phyloP scores from a whole-genome alignment of 805 yeast genomes.

The Hanseniaspora jakobsenii region DNA sequence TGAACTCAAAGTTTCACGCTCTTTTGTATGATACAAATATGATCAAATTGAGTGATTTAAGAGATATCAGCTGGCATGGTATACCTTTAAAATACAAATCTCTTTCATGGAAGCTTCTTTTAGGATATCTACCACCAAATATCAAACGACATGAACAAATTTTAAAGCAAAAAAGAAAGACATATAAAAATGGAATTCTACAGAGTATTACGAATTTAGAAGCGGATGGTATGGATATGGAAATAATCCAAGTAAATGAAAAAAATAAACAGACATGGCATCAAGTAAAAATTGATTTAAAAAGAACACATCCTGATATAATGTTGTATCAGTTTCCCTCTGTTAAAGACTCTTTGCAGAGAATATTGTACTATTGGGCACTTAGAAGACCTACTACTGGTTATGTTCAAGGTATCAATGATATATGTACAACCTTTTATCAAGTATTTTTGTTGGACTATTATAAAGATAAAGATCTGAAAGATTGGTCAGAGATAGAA shows the following conservation, averaged over 20 bases:
- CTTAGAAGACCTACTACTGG: conserved; percentile 96
- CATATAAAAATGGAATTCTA: conserved; percentile 60
- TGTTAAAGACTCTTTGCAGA: conserved; percentile 69
- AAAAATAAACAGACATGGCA: conserved; percentile 80
- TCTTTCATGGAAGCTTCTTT: conserved; percentile 72
- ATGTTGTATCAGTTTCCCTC: conserved; percentile 54
- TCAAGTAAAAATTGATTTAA: conserved; percentile 88
- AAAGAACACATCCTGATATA: conserved; percentile 81
- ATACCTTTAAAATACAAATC: conserved; percentile 74
- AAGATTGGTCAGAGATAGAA: conserved; percentile 29
- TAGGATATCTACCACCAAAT: conserved; percentile 86
- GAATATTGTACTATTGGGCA: conserved; percentile 84
- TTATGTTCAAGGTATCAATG: conserved; percentile 95
- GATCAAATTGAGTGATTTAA: conserved; percentile 59
- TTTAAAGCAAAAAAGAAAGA: conserved; percentile 68
- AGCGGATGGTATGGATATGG: conserved; percentile 30
- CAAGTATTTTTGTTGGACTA: conserved; percentile 73
- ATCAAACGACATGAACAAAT: conserved; percentile 60
- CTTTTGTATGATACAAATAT: conserved; percentile 40
- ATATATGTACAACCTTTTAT: conserved; percentile 81
- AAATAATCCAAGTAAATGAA: conserved; percentile 39
- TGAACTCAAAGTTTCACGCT: conserved; percentile 48
- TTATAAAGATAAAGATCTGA: conserved; percentile 35
- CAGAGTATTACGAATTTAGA: conserved; percentile 2
- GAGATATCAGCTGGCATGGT: conserved; percentile 88